A percentile compares a stretch with the other conserved stretches of the same genome.
phyloP scores from a whole-genome alignment of 164 flowering plant species.

The Kingdonia uniflora region DNA sequence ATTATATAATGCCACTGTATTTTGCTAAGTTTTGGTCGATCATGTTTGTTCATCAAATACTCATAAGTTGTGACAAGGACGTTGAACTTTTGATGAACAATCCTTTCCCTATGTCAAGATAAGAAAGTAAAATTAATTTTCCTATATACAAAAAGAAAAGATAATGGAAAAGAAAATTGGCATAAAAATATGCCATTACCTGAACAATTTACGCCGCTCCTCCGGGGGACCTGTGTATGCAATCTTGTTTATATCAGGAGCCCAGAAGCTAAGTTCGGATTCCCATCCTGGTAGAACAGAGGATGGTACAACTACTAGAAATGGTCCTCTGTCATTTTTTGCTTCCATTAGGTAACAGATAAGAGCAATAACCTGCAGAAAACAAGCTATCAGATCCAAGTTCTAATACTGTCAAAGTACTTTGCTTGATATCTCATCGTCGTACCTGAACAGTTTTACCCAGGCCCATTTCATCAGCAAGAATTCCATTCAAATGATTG shows the following conservation, averaged over 20 bases:
- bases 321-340: constrained; percentile 93
- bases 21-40: constrained; percentile 88
- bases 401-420: no score
- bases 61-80: constrained; percentile 95
- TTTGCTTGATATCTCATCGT: neutral
- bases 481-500: constrained; percentile 95
- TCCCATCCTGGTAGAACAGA: constrained; percentile 96
- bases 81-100: constrained; percentile 90
- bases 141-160: neutral
- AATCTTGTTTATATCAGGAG: constrained; percentile 70
- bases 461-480: constrained; percentile 99
- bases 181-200: constrained; percentile 32
- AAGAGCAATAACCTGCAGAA: constrained; percentile 73
- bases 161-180: neutral
- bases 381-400: constrained; percentile 3
- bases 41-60: constrained; percentile 97
- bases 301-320: constrained; percentile 93
- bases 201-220: constrained; percentile 80
- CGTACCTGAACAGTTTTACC: constrained; percentile 98
- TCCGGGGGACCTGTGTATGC: constrained; percentile 97
- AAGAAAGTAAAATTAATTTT: neutral
- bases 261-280: constrained; percentile 82
- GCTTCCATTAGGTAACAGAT: constrained; percentile 92
- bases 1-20: constrained; percentile 91
- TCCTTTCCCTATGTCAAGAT: constrained; percentile 64